Base-by-base conservation (phyloP, 352 stramenopile species). In the Globisporangium barbulae region DNA sequence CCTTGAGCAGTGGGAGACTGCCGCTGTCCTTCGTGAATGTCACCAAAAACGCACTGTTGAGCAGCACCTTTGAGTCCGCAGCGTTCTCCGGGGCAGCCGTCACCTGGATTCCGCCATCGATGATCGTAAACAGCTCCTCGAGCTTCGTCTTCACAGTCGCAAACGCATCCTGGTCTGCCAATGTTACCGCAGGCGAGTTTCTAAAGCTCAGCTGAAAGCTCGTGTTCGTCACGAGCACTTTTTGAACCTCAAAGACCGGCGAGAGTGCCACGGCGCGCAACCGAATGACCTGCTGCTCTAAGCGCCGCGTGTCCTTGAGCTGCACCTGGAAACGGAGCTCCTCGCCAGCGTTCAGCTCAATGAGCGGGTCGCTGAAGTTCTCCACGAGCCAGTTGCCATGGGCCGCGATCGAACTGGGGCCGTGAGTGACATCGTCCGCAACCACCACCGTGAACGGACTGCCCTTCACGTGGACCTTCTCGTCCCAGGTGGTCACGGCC, bases 381-480 rank as follows among this genome's bases (percentile, higher is more conserved):
- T 81, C 74, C 19, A 85, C 71, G 5, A 98, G 79, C 59, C 81
- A 90, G 39, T 88, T 73, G 6, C 89, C 93, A 53, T 76, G 70
- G 19, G 76, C 84, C 15, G 78, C 79, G 10, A 93, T 68, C 12
- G 88, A 93, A 21, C 88, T 97, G 5, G 83, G 69, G 4, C 84
- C 87, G 50, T 97, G 59, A 0, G 85, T 87, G 7, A 48, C 49
- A 22, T 85, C 88, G 68, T 97, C 86, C 0, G 55, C 62, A 19
- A 98, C 93, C 33, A 73, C 66, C 17, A 98, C 64, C 0, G 72
- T 87, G 63, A 98, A 98, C 5, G 95, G 94, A 64, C 85, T 97
- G 0, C 93, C 93, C 9, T 88, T 70, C 22, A 99, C 92, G 48
- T 97, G 83, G 9, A 72, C 71, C 6, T 71, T 52, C 17, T 73